A percentile compares a stretch with the other conserved stretches of the same genome.
These are phyloP conservation scores for Acacia pycnantha DNA, from an alignment of 331 rosid genomes.

Conservation along the genomic window DNA sequence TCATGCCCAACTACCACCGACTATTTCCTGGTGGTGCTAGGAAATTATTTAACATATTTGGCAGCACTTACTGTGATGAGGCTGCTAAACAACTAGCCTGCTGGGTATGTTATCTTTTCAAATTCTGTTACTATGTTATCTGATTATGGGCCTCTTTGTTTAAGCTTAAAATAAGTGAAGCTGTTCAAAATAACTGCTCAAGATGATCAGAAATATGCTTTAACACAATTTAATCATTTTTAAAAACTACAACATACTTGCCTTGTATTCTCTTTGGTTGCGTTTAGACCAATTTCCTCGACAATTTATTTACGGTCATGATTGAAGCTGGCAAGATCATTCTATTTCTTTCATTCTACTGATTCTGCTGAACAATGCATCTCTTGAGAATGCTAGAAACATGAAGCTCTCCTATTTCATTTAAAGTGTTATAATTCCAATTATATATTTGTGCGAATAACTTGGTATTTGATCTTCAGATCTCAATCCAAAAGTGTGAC, in stretches of 20 bases:
- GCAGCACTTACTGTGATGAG: conserved; percentile 82
- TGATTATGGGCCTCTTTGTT: not conserved
- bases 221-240: not conserved
- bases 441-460: conserved; percentile 10
- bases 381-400: not conserved
- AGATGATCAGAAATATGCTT: not conserved
- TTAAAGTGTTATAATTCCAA: conserved; percentile 14
- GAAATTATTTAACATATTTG: conserved; percentile 80
- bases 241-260: not conserved
- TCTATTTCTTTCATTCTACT: not conserved
- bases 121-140: not conserved
- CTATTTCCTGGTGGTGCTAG: conserved; percentile 95
- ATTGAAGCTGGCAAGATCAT: not conserved
- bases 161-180: not conserved
- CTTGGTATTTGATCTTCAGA: conserved; percentile 45
- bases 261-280: not conserved
- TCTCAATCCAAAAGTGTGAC: conserved; percentile 92
- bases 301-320: not conserved
- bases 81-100: conserved; percentile 96
- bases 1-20: conserved; percentile 93
- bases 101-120: conserved; percentile 61
- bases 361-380: not conserved
- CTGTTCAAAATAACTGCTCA: not conserved
- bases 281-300: not conserved
- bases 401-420: not conserved